Base-by-base conservation (phyloP, 441 rosid genomes). In the Gossypium schwendimanii region DNA sequence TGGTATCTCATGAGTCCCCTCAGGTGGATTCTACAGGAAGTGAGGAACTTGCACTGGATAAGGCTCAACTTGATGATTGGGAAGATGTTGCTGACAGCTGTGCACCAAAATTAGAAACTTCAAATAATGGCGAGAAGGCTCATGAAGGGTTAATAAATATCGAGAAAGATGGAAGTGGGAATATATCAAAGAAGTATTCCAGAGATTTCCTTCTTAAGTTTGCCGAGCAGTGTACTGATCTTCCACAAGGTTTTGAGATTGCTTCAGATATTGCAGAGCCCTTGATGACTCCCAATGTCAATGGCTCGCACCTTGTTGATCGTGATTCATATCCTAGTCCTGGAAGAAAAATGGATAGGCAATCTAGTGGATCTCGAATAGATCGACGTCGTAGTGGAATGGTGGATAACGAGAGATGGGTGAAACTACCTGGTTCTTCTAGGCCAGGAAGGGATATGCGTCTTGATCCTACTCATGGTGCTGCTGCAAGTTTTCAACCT, bases 41-140 rank as follows among this genome's bases (percentile, higher is more conserved):
- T 23, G 84, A 84, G 60, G 81, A 77, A 59, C 73, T 69, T 69
- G 77, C 73, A 71, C 83, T 75, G 58, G 77, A 72, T 75, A 93
- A 91, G 78, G 71, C 80, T 53, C 97, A 96, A 80, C 95, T 83
- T 10, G 98, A 93, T 81, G 92, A 96, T 82, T 96, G 99, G 98
- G 97, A 96, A 82, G 97, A 91, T 87, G 97, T 88, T 67, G 98
- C 92, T 6, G 99, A 91, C 73, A 81, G 86, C 41, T 93, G 94
- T 20, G 83, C 94, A 7, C 91, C 96, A 62, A 89, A 89, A 72
- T 73, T 93, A 79, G 93, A 85, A 80, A 49, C 84, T 75, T 68
- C 81, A 14, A 87, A 77, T 76, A 53, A 71, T 70, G 70, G 70
- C 67, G 82, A 69, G 53, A 82, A 63, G 59, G 61, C 60, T 50